These are phyloP conservation scores for Colletotrichum agaves DNA, from an alignment of 2,329 filamentous ascomycete species.

Conservation along the genomic window DNA sequence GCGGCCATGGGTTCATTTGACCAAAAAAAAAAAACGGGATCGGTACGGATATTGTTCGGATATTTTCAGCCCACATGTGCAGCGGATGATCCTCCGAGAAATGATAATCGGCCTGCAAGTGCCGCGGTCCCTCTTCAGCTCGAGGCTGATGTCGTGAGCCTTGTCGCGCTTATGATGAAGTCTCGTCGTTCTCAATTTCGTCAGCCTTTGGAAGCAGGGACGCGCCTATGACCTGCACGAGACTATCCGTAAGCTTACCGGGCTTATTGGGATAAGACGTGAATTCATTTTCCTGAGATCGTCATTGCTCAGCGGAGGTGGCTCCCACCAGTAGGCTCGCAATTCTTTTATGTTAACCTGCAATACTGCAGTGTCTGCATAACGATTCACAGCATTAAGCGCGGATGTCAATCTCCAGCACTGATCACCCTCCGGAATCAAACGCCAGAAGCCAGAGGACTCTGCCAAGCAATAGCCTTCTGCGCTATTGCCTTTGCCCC, in stretches of 20 bases:
- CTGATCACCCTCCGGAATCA: background rate
- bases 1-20: slow-evolving; percentile 6
- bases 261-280: background rate
- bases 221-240: background rate
- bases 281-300: background rate
- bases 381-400: background rate
- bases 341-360: background rate
- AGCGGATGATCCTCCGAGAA: slow-evolving; percentile 23
- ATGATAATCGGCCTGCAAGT: slow-evolving; percentile 7
- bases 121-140: slow-evolving; percentile 3
- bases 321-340: background rate
- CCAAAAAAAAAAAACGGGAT: slow-evolving; percentile 6
- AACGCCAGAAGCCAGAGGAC: no score
- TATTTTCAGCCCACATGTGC: slow-evolving; percentile 21
- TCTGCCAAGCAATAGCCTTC: background rate
- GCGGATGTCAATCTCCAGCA: background rate
- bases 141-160: background rate
- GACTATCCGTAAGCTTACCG: background rate
- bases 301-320: background rate
- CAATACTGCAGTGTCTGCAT: slow-evolving; percentile 5
- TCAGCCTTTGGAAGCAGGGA: background rate
- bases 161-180: background rate
- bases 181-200: background rate
- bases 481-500: no score
- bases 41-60: slow-evolving; percentile 28